phyloP scores from a whole-genome alignment of 495 filamentous ascomycete species.

The Gamarada debralockiae region DNA sequence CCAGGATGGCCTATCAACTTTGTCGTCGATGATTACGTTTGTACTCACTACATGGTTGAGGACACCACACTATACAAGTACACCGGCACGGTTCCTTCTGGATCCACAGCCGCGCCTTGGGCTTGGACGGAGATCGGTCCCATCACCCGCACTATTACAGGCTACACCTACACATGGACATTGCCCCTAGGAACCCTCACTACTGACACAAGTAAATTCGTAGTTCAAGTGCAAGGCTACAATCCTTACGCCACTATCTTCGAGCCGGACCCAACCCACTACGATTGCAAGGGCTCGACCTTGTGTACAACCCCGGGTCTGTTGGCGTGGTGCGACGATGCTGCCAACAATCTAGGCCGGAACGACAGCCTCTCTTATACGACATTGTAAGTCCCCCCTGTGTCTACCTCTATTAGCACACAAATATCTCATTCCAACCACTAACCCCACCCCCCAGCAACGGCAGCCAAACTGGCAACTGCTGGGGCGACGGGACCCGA shows the following conservation, averaged over 20 bases:
- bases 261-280: too few relatives aligned
- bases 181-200: neutral
- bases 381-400: too few relatives aligned
- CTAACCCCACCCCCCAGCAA: too few relatives aligned
- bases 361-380: too few relatives aligned
- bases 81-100: neutral
- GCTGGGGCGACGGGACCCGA: too few relatives aligned
- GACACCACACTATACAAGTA: neutral
- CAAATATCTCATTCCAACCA: too few relatives aligned
- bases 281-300: too few relatives aligned
- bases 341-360: too few relatives aligned
- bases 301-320: too few relatives aligned
- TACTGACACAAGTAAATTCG: neutral
- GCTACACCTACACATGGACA: conserved; percentile 2
- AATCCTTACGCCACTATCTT: neutral
- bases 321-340: too few relatives aligned
- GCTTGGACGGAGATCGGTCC: neutral
- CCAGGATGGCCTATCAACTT: conserved; percentile 1
- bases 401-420: too few relatives aligned
- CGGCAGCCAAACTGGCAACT: too few relatives aligned
- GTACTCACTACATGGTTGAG: conserved; percentile 3
- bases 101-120: neutral
- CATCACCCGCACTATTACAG: neutral
- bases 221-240: conserved; percentile 1
- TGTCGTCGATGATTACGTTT: neutral